phyloP scores from a whole-genome alignment of 1,139 yeast species.

The Yamadazyma sp. region DNA sequence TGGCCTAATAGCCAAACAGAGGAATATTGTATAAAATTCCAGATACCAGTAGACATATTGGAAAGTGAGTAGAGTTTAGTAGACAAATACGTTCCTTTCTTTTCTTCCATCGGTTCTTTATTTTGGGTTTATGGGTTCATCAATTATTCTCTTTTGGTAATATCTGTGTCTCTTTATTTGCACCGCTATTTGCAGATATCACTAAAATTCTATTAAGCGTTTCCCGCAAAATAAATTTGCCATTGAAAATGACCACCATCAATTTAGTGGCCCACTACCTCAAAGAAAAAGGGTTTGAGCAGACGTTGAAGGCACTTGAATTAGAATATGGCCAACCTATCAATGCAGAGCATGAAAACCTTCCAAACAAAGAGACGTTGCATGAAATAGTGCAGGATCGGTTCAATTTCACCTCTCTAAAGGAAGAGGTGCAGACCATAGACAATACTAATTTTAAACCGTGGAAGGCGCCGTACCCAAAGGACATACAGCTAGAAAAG shows the following conservation, averaged over 20 bases:
- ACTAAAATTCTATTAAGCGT: too few species aligned
- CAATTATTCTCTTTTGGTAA: too few species aligned
- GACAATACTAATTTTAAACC: constrained; percentile 15
- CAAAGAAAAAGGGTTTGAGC: constrained; percentile 39
- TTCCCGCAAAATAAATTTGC: background rate
- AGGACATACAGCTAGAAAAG: constrained; percentile 27
- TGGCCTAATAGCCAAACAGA: constrained; percentile 41
- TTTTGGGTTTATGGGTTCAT: too few species aligned
- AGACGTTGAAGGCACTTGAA: constrained; percentile 51
- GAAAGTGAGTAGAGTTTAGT: too few species aligned
- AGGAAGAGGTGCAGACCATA: constrained; percentile 14
- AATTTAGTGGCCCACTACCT: constrained; percentile 58
- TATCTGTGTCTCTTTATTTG: too few species aligned
- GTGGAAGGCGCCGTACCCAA: constrained; percentile 39
- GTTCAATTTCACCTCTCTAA: constrained; percentile 27
- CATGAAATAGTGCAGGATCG: constrained; percentile 55
- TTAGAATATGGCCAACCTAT: constrained; percentile 44
- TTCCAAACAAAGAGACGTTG: constrained; percentile 42
- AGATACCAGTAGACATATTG: background rate
- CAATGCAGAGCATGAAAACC: constrained; percentile 14
- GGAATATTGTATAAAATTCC: constrained; percentile 26
- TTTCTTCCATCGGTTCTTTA: too few species aligned
- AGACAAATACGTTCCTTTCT: too few species aligned
- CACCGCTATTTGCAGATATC: too few species aligned
- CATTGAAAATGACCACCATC: constrained; percentile 20